Base-by-base conservation (phyloP, 352 stramenopile genomes). In the Phytopythium boreale region DNA sequence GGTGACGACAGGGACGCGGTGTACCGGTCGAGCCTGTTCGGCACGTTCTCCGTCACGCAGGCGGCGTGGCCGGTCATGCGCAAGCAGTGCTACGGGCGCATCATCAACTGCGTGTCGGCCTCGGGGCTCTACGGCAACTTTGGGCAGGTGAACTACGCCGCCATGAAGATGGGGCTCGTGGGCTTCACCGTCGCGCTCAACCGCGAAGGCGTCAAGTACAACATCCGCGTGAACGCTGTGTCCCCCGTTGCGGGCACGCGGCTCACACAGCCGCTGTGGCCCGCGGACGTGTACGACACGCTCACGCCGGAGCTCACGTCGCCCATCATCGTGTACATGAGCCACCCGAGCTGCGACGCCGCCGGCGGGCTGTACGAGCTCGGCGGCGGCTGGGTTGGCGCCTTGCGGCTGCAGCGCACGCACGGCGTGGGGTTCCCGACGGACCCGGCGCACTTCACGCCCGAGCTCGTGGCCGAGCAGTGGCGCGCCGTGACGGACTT, bases 41-140 rank as follows among this genome's bases (percentile, higher is more conserved):
- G 81, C 29, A 81, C 83, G 7, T 90, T 92, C 60, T 63, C 59
- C 14, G 76, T 88, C n/a, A 87, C 83, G 37, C 67, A 87, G 63
- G 83, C 83, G 0, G 83, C 79, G 62, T 92, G 83, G 83, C 68
- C 80, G 11, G 70, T 87, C 59, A 90, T 92, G 83, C 77, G 83
- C 26, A 55, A 79, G 39, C 80, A 92, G 68, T 84, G 84, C 55
- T 90, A 89, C 60, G 83, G 83, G 8, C 79, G 80, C 53, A 88
- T 92, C 62, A 71, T 92, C 50, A 88, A 89, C 66, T 90, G 80
- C 58, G 72, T 84, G 61, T 90, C 80, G 17, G 79, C 75, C 19
- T 69, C 80, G 3, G 84, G 84, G 2, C 66, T 93, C 27, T 92
- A 92, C 50, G 84, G 84, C 19, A 89, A 92, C 66, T 92, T 92